A percentile compares a stretch with the other conserved stretches of the same genome.
Conservation (phyloP, 176 grass and related monocot species). For the Cenchrus americanus region DNA sequence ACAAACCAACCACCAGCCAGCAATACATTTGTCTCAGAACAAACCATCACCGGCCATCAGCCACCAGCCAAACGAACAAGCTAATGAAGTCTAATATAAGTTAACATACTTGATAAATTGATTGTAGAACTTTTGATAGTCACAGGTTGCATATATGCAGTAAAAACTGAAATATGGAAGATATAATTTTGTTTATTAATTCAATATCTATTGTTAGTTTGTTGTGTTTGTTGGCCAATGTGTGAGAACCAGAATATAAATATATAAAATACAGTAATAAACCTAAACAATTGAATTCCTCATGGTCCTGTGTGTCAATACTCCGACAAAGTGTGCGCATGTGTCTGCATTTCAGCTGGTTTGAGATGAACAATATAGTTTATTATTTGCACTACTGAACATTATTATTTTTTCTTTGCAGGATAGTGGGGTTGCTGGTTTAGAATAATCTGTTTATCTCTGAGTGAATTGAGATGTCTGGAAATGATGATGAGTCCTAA, state of each 20-base stretch:
- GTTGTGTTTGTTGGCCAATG: background rate
- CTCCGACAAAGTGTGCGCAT: background rate
- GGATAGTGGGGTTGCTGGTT: conserved; percentile 1
- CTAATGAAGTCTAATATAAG: too few species aligned
- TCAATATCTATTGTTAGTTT: background rate
- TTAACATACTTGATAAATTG: background rate
- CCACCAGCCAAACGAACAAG: too few species aligned
- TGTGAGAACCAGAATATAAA: background rate
- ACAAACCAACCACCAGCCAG: too few species aligned
- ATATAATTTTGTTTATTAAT: background rate
- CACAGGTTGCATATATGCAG: background rate
- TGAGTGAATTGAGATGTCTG: conserved; percentile 50
- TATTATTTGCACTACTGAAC: background rate
- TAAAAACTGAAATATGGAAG: background rate
- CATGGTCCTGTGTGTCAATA: background rate
- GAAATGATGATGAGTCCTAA: conserved; percentile 55
- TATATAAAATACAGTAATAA: background rate
- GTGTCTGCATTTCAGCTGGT: background rate
- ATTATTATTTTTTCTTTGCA: conserved; percentile 37
- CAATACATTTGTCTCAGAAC: too few species aligned
- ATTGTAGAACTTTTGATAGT: background rate
- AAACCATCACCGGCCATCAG: too few species aligned
- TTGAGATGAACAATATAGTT: background rate
- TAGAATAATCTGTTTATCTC: background rate
- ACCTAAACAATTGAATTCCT: background rate